Conservation (phyloP, 208 protist genomes). For the Wallacemonas sp. region DNA sequence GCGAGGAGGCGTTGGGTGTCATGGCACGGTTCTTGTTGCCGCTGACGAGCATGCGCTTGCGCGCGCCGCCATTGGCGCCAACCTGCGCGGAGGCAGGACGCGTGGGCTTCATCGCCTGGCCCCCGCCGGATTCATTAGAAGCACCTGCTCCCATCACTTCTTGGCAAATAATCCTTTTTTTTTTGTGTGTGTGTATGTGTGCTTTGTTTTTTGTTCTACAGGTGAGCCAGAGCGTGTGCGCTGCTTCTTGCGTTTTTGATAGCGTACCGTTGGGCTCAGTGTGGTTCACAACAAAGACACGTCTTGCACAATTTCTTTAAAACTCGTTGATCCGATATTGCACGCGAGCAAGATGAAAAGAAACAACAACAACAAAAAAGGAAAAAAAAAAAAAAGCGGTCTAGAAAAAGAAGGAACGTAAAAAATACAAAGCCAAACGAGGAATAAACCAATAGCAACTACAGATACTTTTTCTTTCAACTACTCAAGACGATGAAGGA, state of each 20-base stretch:
- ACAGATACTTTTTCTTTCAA: too few relatives aligned
- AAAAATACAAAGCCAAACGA: conserved; percentile 10
- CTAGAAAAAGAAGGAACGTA: conserved; percentile 5
- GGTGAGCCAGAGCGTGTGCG: neutral
- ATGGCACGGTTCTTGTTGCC: conserved; percentile 20
- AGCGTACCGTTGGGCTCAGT: too few relatives aligned
- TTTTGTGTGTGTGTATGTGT: conserved; percentile 6
- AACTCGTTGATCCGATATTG: too few relatives aligned
- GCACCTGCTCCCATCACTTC: conserved; percentile 29
- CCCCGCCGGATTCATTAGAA: conserved; percentile 17
- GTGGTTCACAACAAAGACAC: too few relatives aligned
- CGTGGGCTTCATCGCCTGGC: conserved; percentile 10
- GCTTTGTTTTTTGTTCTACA: neutral
- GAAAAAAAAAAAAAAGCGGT: conserved; percentile 19
- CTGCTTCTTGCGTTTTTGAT: too few relatives aligned
- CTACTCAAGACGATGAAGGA: neutral
- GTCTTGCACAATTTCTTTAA: too few relatives aligned
- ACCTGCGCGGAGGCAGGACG: conserved; percentile 7
- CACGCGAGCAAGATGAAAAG: neutral
- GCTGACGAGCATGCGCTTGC: conserved; percentile 30
- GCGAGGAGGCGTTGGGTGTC: conserved; percentile 6
- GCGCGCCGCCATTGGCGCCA: conserved; percentile 16
- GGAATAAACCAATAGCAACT: neutral
- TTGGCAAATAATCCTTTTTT: conserved; percentile 4
- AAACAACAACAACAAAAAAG: neutral